These are phyloP conservation scores for Mycena latifolia DNA, from an alignment of 768 basidiomycete species.

Conservation along the genomic window DNA sequence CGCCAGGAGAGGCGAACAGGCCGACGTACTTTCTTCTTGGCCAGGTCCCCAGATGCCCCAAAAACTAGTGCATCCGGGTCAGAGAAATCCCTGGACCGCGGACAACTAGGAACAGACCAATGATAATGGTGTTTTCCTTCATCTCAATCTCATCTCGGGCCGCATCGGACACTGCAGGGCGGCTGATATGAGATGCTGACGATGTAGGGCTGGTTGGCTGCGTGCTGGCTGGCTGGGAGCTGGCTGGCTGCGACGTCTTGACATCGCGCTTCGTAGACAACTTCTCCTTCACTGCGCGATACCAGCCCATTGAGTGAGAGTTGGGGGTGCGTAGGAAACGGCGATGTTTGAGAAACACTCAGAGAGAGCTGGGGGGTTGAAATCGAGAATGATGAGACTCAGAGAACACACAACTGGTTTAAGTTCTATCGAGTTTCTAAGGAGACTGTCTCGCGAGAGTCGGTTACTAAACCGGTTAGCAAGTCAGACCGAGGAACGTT, in stretches of 20 bases:
- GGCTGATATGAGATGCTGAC: too few species aligned
- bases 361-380: too few species aligned
- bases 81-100: slow-evolving; percentile 26
- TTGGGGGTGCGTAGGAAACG: neutral
- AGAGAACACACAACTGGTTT: too few species aligned
- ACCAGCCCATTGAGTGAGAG: slow-evolving; percentile 27
- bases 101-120: slow-evolving; percentile 67
- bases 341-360: too few species aligned
- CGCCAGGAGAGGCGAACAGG: neutral
- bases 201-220: too few species aligned
- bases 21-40: slow-evolving; percentile 91
- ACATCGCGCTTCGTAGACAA: slow-evolving; percentile 14
- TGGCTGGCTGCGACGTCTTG: slow-evolving; percentile 9
- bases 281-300: slow-evolving; percentile 25
- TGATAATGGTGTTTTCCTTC: slow-evolving; percentile 89
- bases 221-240: neutral
- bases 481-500: too few species aligned
- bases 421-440: neutral
- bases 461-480: too few species aligned
- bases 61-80: slow-evolving; percentile 67
- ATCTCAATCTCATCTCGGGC: slow-evolving; percentile 77
- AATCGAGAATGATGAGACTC: too few species aligned
- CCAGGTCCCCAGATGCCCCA: slow-evolving; percentile 96
- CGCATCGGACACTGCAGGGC: slow-evolving; percentile 68
- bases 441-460: neutral